Evolutionary conservation across 2,329 filamentous ascomycete species (phyloP).

Genomic region (Elsinoe necatrix): DNA sequence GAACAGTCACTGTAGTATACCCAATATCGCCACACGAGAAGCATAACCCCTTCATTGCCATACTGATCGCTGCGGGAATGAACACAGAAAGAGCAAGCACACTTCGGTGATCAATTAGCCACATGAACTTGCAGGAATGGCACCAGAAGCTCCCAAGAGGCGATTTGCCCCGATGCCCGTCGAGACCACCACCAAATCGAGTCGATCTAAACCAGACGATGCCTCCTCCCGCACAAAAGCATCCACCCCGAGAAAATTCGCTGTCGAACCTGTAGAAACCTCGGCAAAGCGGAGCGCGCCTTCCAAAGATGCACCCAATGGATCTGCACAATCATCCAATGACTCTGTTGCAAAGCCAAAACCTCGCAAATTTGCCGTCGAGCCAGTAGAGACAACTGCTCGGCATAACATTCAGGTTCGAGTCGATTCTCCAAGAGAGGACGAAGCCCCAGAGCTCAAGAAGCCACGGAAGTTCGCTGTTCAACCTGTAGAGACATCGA

Average conservation of each 20-base stretch:
- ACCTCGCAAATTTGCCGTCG: conserved; percentile 38
- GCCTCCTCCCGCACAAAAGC: conserved; percentile 23
- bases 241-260: conserved; percentile 36
- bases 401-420: conserved; percentile 16
- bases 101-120: neutral
- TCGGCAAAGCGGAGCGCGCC: conserved; percentile 24
- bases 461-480: conserved; percentile 17
- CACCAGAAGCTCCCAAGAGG: conserved; percentile 19
- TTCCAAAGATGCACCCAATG: neutral
- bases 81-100: neutral
- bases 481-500: conserved; percentile 18
- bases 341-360: conserved; percentile 3
- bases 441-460: conserved; percentile 14
- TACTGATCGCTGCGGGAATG: neutral
- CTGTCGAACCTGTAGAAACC: conserved; percentile 34
- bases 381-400: conserved; percentile 33
- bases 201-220: conserved; percentile 32
- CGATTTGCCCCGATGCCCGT: conserved; percentile 63
- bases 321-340: neutral
- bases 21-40: neutral
- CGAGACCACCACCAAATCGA: conserved; percentile 60
- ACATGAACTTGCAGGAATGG: conserved; percentile 15
- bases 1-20: neutral
- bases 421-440: conserved; percentile 19
- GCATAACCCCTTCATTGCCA: neutral